These are phyloP conservation scores for Selenicereus undatus DNA, from an alignment of 148 eudicot genomes.

Conservation along the genomic window DNA sequence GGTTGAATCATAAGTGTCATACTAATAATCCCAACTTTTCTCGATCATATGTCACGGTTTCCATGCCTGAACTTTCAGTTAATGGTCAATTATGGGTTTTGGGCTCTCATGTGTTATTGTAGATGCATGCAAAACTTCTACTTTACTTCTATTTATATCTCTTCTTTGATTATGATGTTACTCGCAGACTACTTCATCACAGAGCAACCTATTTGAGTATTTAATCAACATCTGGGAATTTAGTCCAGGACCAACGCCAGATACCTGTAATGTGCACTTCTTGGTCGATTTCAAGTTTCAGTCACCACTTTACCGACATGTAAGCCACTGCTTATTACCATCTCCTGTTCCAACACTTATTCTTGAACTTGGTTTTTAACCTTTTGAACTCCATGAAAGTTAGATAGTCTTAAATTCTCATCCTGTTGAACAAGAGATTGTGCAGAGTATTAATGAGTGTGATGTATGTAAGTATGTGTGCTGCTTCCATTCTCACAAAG, in stretches of 20 bases:
- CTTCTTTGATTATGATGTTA: constrained; percentile 10
- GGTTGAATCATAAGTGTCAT: not conserved
- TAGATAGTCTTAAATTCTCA: not conserved
- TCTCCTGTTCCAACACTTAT: not conserved
- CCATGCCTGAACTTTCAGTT: not conserved
- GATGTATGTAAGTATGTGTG: constrained; percentile 3
- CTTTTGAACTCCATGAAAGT: not conserved
- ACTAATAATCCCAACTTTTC: not conserved
- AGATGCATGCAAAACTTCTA: not conserved
- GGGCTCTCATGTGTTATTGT: not conserved
- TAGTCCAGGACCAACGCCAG: constrained; percentile 84
- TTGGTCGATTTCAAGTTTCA: constrained; percentile 92
- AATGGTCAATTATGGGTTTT: not conserved
- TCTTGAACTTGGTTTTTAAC: not conserved
- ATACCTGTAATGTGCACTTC: constrained; percentile 76
- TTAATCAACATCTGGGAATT: constrained; percentile 93
- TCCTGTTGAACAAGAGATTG: not conserved
- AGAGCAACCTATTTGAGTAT: constrained; percentile 88
- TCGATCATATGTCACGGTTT: not conserved
- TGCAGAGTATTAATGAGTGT: not conserved
- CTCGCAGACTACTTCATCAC: constrained; percentile 74
- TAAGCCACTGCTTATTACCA: constrained; percentile 17
- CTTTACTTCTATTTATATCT: not conserved
- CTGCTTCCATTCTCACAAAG: not conserved
- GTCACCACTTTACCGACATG: constrained; percentile 96